Conservation (phyloP, 23 red algal genomes). For the Gracilariopsis chorda region DNA sequence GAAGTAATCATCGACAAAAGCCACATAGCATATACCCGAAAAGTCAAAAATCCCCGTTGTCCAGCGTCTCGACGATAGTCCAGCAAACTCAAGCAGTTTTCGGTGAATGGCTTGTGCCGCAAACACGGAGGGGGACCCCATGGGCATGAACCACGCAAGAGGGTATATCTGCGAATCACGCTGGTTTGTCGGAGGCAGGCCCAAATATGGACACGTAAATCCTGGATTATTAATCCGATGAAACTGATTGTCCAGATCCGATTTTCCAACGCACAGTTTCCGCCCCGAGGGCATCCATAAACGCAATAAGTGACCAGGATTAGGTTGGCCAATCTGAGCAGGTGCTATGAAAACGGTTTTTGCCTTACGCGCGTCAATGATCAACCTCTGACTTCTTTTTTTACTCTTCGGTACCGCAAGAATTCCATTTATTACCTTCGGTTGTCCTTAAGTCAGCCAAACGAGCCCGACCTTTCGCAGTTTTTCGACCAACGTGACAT, state of each 20-base stretch:
- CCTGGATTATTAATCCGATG: not conserved
- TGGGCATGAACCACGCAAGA: not conserved
- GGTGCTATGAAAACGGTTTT: not conserved
- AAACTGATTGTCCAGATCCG: conserved; percentile 7
- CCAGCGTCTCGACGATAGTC: not conserved
- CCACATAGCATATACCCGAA: too few species aligned
- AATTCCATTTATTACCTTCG: not conserved
- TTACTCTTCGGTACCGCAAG: not conserved
- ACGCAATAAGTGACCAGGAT: not conserved
- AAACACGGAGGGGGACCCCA: conserved; percentile 4
- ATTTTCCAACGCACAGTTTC: not conserved
- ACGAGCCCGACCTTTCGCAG: not conserved
- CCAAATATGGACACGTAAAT: not conserved
- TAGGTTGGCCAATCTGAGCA: not conserved
- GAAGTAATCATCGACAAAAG: too few species aligned
- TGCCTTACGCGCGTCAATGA: not conserved
- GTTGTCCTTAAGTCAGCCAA: not conserved
- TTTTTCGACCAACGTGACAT: not conserved
- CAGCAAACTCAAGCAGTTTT: not conserved
- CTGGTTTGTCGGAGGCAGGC: not conserved
- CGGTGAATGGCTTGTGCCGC: not conserved
- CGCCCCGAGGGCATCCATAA: not conserved
- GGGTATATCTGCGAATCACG: not conserved
- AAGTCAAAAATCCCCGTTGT: too few species aligned
- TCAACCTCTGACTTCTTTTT: not conserved